These are phyloP conservation scores for Linum lewisii DNA, from an alignment of 345 rosid genomes.

Conservation along the genomic window DNA sequence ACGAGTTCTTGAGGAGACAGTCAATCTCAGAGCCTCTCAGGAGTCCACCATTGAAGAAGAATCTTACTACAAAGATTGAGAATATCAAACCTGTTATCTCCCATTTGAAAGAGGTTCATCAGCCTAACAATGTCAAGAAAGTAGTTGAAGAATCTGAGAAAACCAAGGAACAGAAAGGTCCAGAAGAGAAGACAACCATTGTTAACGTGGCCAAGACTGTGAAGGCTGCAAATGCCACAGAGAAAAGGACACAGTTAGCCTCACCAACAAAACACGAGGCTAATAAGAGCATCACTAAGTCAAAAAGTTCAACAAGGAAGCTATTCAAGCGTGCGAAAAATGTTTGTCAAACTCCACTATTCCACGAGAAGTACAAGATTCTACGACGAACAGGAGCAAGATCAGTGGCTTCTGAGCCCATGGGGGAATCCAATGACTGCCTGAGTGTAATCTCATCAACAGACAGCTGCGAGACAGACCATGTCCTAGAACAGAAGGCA, in stretches of 20 bases:
- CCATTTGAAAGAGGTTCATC: background rate
- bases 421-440: background rate
- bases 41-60: background rate
- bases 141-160: background rate
- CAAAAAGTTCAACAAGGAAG: background rate
- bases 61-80: background rate
- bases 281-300: too few species aligned
- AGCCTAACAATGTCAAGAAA: background rate
- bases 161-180: background rate
- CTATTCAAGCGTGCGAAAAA: background rate
- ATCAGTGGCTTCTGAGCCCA: background rate
- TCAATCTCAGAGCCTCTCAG: background rate
- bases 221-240: background rate
- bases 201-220: too few species aligned
- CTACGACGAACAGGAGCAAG: background rate
- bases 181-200: background rate
- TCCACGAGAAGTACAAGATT: background rate
- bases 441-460: background rate
- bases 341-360: background rate
- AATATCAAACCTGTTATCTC: background rate
- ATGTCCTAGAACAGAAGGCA: conserved; percentile 6
- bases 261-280: background rate
- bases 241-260: background rate
- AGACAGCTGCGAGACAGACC: conserved; percentile 14
- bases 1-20: background rate